Evolutionary conservation across 164 flowering plant species (phyloP).

Genomic region (Liriodendron chinense): DNA sequence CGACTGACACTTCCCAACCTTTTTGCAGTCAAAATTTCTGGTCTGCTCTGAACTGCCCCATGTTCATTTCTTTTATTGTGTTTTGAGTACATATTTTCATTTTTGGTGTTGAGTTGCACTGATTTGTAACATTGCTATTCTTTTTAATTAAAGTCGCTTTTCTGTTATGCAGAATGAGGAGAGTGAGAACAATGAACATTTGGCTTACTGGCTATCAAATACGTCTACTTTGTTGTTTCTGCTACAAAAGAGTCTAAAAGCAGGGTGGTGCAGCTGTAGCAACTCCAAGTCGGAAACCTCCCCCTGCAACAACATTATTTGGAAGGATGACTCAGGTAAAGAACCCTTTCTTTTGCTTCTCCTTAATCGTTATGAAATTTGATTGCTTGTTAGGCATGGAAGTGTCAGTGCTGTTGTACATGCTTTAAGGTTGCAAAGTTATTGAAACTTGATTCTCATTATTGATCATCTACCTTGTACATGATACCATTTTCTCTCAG

Average conservation of each 20-base stretch:
- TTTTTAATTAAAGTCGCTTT: not conserved
- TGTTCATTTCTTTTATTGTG: too few species aligned
- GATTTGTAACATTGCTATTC: not conserved
- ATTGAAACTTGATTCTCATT: not conserved
- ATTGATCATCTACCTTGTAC: not conserved
- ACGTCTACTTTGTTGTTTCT: conserved; percentile 79
- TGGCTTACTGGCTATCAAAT: conserved; percentile 96
- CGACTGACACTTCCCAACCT: too few species aligned
- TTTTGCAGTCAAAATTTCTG: too few species aligned
- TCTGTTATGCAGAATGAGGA: conserved; percentile 59
- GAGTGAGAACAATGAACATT: conserved; percentile 57
- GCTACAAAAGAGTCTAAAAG: conserved; percentile 75
- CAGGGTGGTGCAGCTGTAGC: conserved; percentile 53
- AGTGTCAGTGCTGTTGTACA: not conserved
- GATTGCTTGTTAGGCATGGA: not conserved
- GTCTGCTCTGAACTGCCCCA: too few species aligned
- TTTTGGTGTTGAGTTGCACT: too few species aligned
- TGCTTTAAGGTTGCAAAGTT: not conserved
- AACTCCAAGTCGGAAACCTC: conserved; percentile 61
- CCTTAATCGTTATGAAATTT: not conserved
- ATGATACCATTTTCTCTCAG: conserved; percentile 29
- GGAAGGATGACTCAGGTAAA: conserved; percentile 77
- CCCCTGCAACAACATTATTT: conserved; percentile 72
- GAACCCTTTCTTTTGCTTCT: not conserved
- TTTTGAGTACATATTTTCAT: too few species aligned